A percentile compares a stretch with the other conserved stretches of the same genome.
Conservation (phyloP, 1,284 basidiomycete genomes). For the Cryptococcus wingfieldii region DNA sequence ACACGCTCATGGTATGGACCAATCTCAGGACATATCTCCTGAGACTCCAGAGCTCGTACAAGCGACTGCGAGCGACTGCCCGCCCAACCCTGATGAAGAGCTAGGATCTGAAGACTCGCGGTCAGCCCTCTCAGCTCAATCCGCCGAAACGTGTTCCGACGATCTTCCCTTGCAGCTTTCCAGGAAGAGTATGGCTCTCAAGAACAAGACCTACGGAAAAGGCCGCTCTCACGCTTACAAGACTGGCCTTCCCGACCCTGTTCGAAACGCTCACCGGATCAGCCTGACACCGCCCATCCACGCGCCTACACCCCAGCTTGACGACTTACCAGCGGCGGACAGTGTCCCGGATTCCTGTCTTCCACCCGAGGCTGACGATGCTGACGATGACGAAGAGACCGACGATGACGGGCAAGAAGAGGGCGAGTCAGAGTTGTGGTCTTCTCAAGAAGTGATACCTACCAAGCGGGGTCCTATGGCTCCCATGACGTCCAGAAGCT, state of each 20-base stretch:
- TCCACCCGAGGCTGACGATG: background rate
- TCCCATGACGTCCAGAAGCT: background rate
- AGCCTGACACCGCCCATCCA: background rate
- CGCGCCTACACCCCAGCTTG: background rate
- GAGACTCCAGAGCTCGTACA: too few relatives aligned
- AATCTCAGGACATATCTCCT: too few relatives aligned
- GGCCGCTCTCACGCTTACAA: slow-evolving; percentile 14
- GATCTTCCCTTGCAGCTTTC: too few relatives aligned
- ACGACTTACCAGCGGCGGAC: too few relatives aligned
- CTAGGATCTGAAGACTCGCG: too few relatives aligned
- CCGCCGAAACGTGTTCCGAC: too few relatives aligned
- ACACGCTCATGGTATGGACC: background rate
- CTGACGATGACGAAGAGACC: background rate
- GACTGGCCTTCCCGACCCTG: slow-evolving; percentile 9
- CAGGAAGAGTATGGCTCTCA: background rate
- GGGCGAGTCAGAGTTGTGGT: background rate
- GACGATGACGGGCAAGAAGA: background rate
- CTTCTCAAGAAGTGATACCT: background rate
- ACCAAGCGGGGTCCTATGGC: background rate
- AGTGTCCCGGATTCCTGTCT: background rate
- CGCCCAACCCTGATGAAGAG: too few relatives aligned
- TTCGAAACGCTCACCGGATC: background rate
- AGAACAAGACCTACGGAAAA: slow-evolving; percentile 9
- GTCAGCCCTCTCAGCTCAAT: too few relatives aligned
- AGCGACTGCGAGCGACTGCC: too few relatives aligned